phyloP scores from a whole-genome alignment of 225 moss, liverwort and hornwort species.

The Straminergon stramineum region DNA sequence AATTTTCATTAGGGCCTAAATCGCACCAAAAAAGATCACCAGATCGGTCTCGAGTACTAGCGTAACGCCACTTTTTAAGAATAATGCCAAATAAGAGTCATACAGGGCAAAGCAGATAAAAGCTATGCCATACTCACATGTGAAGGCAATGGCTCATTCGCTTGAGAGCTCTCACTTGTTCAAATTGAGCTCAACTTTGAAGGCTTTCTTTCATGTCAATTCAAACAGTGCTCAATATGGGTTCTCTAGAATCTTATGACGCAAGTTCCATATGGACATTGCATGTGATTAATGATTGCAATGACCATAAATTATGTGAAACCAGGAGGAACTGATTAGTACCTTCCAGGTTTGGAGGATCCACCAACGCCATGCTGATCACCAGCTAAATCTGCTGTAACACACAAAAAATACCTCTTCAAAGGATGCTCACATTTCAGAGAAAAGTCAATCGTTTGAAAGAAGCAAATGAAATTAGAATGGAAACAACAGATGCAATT shows the following conservation, averaged over 20 bases:
- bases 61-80: not conserved
- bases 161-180: not conserved
- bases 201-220: not conserved
- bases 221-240: not conserved
- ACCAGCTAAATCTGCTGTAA: constrained; percentile 25
- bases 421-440: not conserved
- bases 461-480: not conserved
- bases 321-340: not conserved
- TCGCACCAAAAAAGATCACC: not conserved
- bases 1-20: not conserved
- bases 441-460: not conserved
- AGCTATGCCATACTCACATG: not conserved
- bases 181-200: not conserved
- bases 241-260: not conserved
- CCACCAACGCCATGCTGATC: constrained; percentile 39
- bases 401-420: not conserved
- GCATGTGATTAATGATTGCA: not conserved
- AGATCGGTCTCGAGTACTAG: not conserved
- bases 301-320: not conserved
- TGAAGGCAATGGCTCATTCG: not conserved
- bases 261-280: not conserved
- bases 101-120: not conserved
- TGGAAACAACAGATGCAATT: not conserved
- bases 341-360: constrained; percentile 49
- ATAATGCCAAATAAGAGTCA: not conserved